These are phyloP conservation scores for Penicillium cosmopolitanum DNA, from an alignment of 495 filamentous ascomycete species.

Conservation along the genomic window DNA sequence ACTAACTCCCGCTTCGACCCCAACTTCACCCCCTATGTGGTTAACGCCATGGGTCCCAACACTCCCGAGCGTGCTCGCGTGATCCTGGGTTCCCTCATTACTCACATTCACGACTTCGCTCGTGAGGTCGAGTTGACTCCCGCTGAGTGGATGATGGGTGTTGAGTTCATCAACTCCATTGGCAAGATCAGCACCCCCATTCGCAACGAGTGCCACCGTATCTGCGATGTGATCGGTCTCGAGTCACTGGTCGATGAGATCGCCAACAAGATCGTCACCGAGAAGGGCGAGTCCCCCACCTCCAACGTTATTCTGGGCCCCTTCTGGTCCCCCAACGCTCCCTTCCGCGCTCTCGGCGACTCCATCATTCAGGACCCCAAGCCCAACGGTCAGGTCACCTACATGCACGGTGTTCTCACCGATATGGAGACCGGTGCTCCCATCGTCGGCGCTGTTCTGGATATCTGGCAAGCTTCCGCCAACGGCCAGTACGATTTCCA, in stretches of 20 bases:
- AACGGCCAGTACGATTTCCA: slow-evolving; percentile 93
- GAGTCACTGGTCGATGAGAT: slow-evolving; percentile 87
- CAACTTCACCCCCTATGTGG: slow-evolving; percentile 73
- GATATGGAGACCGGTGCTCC: slow-evolving; percentile 75
- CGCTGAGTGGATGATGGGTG: slow-evolving; percentile 80
- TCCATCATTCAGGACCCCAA: slow-evolving; percentile 71
- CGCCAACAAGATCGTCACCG: slow-evolving; percentile 76
- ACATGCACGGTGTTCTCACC: slow-evolving; percentile 75
- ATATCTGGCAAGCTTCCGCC: slow-evolving; percentile 84
- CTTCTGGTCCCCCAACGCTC: slow-evolving; percentile 85
- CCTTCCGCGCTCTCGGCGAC: slow-evolving; percentile 72
- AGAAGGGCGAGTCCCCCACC: slow-evolving; percentile 70
- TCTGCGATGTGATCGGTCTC: slow-evolving; percentile 79
- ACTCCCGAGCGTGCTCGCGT: slow-evolving; percentile 67
- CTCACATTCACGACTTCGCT: slow-evolving; percentile 81
- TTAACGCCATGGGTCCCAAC: slow-evolving; percentile 77
- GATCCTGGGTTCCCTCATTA: slow-evolving; percentile 67
- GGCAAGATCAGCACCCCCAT: slow-evolving; percentile 59
- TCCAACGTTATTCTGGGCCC: slow-evolving; percentile 84
- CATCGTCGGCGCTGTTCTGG: slow-evolving; percentile 71
- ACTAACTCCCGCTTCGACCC: slow-evolving; percentile 62
- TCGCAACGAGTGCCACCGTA: slow-evolving; percentile 76
- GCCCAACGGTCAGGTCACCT: slow-evolving; percentile 63
- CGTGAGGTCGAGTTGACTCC: slow-evolving; percentile 79
- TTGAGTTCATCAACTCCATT: slow-evolving; percentile 61